Conservation (phyloP, 148 eudicot genomes). For the Simmondsia chinensis region DNA sequence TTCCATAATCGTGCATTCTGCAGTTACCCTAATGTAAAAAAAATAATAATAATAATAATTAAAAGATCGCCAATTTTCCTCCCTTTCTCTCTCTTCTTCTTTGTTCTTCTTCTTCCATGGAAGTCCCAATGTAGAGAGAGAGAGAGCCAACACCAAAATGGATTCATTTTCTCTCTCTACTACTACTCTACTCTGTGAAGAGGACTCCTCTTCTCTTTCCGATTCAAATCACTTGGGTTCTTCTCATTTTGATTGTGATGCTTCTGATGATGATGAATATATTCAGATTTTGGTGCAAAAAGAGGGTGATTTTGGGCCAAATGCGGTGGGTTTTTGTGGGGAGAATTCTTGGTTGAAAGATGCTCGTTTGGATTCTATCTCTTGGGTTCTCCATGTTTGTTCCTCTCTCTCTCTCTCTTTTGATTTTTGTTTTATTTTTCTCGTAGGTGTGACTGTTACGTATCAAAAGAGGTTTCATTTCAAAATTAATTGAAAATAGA, state of each 20-base stretch:
- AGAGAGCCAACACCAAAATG: too few species aligned
- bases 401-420: background rate
- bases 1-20: too few species aligned
- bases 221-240: conserved; percentile 1
- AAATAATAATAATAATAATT: too few species aligned
- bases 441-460: background rate
- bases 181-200: conserved; percentile 25
- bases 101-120: too few species aligned
- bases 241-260: conserved; percentile 1
- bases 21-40: too few species aligned
- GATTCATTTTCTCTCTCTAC: background rate
- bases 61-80: too few species aligned
- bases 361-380: conserved; percentile 31
- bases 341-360: conserved; percentile 22
- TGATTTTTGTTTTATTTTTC: background rate
- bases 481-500: too few species aligned
- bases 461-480: too few species aligned
- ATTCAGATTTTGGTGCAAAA: conserved; percentile 20
- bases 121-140: too few species aligned
- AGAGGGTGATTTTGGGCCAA: conserved; percentile 18
- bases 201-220: conserved; percentile 25
- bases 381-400: conserved; percentile 45
- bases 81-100: too few species aligned
- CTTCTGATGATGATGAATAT: conserved; percentile 28
- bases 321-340: background rate